These are phyloP conservation scores for Thalassiosira hispida DNA, from an alignment of 352 stramenopile species.

Conservation along the genomic window DNA sequence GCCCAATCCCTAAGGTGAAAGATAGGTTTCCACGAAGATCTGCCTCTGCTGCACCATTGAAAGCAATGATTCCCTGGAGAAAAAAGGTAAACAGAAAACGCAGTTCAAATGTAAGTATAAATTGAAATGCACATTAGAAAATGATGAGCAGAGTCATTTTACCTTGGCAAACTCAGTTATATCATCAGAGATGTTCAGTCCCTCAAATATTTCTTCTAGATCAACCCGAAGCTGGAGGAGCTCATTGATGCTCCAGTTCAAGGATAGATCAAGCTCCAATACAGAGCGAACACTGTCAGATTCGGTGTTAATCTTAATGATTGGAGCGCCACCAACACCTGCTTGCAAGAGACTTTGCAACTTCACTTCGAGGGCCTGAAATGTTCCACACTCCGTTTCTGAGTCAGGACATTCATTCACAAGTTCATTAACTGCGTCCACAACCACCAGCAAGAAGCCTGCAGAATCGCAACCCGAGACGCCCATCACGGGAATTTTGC, in stretches of 20 bases:
- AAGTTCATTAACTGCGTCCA: slow-evolving; percentile 20
- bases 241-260: slow-evolving; percentile 40
- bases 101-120: too few species aligned
- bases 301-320: slow-evolving; percentile 21
- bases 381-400: slow-evolving; percentile 9
- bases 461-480: slow-evolving; percentile 13
- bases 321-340: slow-evolving; percentile 39
- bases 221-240: slow-evolving; percentile 29
- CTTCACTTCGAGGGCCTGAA: slow-evolving; percentile 32
- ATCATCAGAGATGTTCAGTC: slow-evolving; percentile 31
- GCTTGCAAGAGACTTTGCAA: slow-evolving; percentile 26
- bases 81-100: too few species aligned
- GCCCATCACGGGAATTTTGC: slow-evolving; percentile 31
- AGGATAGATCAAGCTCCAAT: slow-evolving; percentile 36
- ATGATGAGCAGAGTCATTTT: too few species aligned
- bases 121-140: too few species aligned
- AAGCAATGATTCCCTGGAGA: slow-evolving; percentile 14
- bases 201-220: slow-evolving; percentile 41
- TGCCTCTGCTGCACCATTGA: slow-evolving; percentile 20
- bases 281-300: slow-evolving; percentile 30
- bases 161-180: slow-evolving; percentile 20
- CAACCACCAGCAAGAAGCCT: slow-evolving; percentile 22
- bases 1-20: slow-evolving; percentile 37
- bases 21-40: slow-evolving; percentile 14
- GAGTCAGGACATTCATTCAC: slow-evolving; percentile 19